phyloP scores from a whole-genome alignment of 2,329 filamentous ascomycete species.

The Pyricularia grisea region DNA sequence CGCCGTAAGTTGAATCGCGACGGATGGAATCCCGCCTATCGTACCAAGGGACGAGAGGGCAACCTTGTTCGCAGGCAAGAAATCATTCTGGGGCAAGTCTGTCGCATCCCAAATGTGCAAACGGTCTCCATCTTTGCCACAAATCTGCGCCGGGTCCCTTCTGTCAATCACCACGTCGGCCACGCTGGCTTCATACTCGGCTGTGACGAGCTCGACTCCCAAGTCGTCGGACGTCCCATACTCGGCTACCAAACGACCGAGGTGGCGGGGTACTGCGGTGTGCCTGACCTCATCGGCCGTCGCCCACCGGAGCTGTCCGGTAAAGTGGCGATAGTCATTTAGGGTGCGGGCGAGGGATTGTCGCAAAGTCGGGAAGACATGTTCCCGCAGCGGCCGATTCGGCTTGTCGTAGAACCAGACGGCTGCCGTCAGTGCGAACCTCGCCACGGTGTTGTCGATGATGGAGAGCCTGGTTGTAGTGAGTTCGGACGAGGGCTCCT shows the following conservation, averaged over 20 bases:
- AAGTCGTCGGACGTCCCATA: slow-evolving; percentile 27
- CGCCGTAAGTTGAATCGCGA: slow-evolving; percentile 27
- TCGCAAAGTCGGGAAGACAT: slow-evolving; percentile 7
- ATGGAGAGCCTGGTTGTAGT: slow-evolving; percentile 24
- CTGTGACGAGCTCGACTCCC: slow-evolving; percentile 29
- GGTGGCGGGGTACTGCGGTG: slow-evolving; percentile 17
- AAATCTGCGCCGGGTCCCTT: slow-evolving; percentile 2
- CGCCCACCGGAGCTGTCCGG: slow-evolving; percentile 29
- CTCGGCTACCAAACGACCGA: slow-evolving; percentile 24
- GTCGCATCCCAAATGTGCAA: slow-evolving; percentile 24
- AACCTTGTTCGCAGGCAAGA: slow-evolving; percentile 22
- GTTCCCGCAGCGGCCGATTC: slow-evolving; percentile 2
- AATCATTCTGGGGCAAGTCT: slow-evolving; percentile 20
- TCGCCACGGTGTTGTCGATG: slow-evolving; percentile 30
- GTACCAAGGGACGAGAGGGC: slow-evolving; percentile 21
- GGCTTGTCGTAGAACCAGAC: slow-evolving; percentile 32
- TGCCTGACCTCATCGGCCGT: slow-evolving; percentile 12
- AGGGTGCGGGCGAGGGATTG: slow-evolving; percentile 23
- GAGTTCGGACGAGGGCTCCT: background rate
- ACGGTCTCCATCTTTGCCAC: background rate
- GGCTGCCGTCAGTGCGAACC: slow-evolving; percentile 28
- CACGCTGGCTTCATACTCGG: slow-evolving; percentile 17
- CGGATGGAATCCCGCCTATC: slow-evolving; percentile 18
- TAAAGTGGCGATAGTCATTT: slow-evolving; percentile 29
- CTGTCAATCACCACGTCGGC: slow-evolving; percentile 20